phyloP scores from a whole-genome alignment of 768 basidiomycete species.

The Dentipellis fragilis region DNA sequence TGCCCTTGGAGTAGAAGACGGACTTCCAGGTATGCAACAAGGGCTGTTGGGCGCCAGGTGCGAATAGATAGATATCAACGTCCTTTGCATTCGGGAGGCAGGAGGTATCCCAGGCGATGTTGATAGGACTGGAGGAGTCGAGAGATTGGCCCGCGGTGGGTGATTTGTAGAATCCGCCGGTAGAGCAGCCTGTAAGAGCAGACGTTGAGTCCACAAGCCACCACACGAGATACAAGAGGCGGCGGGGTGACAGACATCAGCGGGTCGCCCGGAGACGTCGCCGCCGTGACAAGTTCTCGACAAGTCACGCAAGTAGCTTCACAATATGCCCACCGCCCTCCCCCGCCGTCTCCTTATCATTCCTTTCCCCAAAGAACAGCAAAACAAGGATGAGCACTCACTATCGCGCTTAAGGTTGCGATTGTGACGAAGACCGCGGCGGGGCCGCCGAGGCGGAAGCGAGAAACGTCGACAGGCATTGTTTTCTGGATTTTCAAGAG shows the following conservation, averaged over 20 bases:
- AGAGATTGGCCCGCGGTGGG: constrained; percentile 40
- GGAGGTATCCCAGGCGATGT: constrained; percentile 54
- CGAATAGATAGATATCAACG: constrained; percentile 64
- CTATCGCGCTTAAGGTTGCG: neutral
- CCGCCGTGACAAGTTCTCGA: neutral
- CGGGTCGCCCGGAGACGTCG: neutral
- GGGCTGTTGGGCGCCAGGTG: constrained; percentile 30
- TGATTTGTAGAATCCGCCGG: constrained; percentile 51
- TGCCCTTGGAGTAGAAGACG: constrained; percentile 38
- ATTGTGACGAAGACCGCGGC: neutral
- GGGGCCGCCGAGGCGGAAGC: constrained; percentile 1
- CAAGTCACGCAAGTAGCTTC: too few species aligned
- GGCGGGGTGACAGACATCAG: neutral
- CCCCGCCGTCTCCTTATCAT: neutral
- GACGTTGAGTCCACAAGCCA: neutral
- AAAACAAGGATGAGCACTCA: neutral
- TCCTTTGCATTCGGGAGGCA: constrained; percentile 35
- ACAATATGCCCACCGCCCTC: neutral
- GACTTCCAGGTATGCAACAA: constrained; percentile 49
- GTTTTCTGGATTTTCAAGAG: neutral
- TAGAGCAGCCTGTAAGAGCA: constrained; percentile 32
- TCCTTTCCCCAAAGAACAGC: neutral
- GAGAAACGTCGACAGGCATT: neutral
- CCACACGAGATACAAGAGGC: neutral
- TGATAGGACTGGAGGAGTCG: constrained; percentile 37